A percentile compares a stretch with the other conserved stretches of the same genome.
phyloP scores from a whole-genome alignment of 140 eudicot genomes.

The Erigeron philadelphicus region DNA sequence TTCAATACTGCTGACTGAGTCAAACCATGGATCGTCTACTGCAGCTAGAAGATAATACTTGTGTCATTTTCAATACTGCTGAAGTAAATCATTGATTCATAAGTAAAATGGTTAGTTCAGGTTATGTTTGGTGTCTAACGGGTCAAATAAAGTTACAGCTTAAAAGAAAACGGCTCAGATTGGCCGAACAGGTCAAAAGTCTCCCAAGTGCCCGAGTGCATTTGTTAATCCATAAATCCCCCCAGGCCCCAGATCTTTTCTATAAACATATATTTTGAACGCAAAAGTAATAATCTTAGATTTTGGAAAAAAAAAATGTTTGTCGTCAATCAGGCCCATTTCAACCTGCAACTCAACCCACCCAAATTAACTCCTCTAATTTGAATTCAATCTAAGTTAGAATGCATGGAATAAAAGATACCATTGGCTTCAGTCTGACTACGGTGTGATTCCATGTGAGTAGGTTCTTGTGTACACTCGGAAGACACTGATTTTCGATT shows the following conservation, averaged over 20 bases:
- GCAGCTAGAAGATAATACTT: constrained; percentile 26
- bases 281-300: too few relatives aligned
- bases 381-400: constrained; percentile 1
- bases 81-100: background rate
- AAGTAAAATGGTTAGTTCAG: background rate
- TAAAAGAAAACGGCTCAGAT: too few relatives aligned
- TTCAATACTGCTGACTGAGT: constrained; percentile 57
- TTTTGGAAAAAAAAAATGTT: too few relatives aligned
- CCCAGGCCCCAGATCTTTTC: too few relatives aligned
- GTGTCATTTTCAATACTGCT: constrained; percentile 6
- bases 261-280: too few relatives aligned
- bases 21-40: constrained; percentile 93
- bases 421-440: constrained; percentile 50
- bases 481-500: constrained; percentile 49
- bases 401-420: constrained; percentile 20
- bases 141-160: background rate
- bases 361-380: background rate
- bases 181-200: too few relatives aligned
- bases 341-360: background rate
- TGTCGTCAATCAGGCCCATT: too few relatives aligned
- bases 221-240: too few relatives aligned
- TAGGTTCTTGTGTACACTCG: constrained; percentile 40
- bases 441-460: constrained; percentile 54
- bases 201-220: too few relatives aligned
- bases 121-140: background rate